Evolutionary conservation across 306 rosid genomes (phyloP), one percentile per base, ranked within the genome.

Genomic region (Rosa rugosa): DNA sequence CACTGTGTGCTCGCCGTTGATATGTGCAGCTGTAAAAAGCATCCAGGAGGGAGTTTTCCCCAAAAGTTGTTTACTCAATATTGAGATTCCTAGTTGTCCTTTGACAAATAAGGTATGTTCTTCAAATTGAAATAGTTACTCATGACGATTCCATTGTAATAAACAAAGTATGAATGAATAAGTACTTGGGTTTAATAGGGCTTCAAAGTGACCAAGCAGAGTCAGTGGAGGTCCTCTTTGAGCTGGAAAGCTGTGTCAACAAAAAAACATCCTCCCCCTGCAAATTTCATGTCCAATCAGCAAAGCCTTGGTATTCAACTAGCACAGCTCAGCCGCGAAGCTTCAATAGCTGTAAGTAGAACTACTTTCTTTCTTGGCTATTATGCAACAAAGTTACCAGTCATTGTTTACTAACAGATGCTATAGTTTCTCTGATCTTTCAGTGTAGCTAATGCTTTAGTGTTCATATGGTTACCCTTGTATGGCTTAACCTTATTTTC

Each of bases 271-370:
- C 82, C 86, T 78, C 54, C 89, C 13, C 78, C 85, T 56, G 71
- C 66, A 49, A 76, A 84, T 80, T 86, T 80, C 86, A 79, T 80
- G 88, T 84, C 90, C 45, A 86, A 77, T 73, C 88, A 89, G 71
- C 92, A 86, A 77, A 89, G 87, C 84, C 88, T 84, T 59, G 88
- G 92, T 70, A 40, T 86, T 47, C 81, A 78, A 80, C 69, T 88
- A 67, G 92, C 92, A 53, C 88, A 88, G 73, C 88, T 88, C 34
- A 72, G 90, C 80, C 76, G 83, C 6, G 92, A 88, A 72, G 92
- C 92, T 81, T 86, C 88, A 31, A 84, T 88, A 53, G 87, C 88
- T 60, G 92, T 88, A 68, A 84, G 92, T 80, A 23, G 60, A 16
- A 16, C 53, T 22, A n/a, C 11, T 64, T 31, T 31, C 42, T 16